Base-by-base conservation (phyloP, 164 flowering plant species). In the Nymphaea thermarum region DNA sequence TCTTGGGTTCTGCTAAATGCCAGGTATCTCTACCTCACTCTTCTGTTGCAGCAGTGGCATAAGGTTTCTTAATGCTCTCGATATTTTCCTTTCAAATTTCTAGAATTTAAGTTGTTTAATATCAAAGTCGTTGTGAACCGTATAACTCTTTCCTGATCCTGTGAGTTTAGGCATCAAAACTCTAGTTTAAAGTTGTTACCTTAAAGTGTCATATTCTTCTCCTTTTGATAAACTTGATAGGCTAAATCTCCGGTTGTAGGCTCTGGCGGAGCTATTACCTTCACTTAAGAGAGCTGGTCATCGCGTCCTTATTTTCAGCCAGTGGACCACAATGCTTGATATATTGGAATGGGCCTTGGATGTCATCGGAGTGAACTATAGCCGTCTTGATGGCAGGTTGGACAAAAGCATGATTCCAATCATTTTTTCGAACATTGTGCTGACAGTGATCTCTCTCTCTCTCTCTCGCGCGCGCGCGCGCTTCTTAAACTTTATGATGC, bases 301-400 rank as follows among this genome's bases (percentile, higher is more conserved):
- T 65, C 83, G 97, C 25, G 97, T 87, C 67, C 82, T 94, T 62
- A 91, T 94, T 71, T 94, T 94, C 75, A 91, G 97, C 79, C 97
- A 91, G 72, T 91, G 98, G 98, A 91, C 98, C 14, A 87, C 98
- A 64, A 94, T 94, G 98, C 93, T 94, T 75, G 97, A 94, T 76
- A 91, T 94, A 74, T 76, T 94, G 76, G 98, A 94, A 75, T 91
- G 98, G 98, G 77, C 93, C 11, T 77, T 94, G 79, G 97, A 94
- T 79, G 91, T 94, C 44, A 85, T 91, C 71, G 97, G 97, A 61
- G 81, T 88, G 43, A 84, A 87, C 43, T 94, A 91, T 68, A 81
- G 81, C 55, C 93, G 96, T 63, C 95, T 94, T 70, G 98, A 91
- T 82, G 97, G 97, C 76, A 87, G 97, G 98, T 93, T 80, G 4